Evolutionary conservation across 2,329 filamentous ascomycete species (phyloP).

Genomic region (Endothia cerciana): DNA sequence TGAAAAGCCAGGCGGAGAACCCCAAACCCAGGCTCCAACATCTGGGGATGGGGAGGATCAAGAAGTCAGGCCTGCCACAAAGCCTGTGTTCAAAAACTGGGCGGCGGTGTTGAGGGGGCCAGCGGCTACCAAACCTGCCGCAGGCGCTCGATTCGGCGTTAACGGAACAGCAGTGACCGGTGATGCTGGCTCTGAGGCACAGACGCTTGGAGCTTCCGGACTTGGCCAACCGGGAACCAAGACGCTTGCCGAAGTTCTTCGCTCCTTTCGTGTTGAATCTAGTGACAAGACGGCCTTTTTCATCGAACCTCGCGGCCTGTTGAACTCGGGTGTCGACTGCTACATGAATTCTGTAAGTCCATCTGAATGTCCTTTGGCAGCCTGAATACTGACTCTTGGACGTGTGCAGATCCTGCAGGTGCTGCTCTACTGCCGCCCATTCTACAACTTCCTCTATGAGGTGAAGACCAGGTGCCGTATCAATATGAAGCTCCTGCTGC

Average conservation of each 20-base stretch:
- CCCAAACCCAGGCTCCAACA: constrained; percentile 9
- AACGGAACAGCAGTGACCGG: constrained; percentile 35
- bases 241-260: constrained; percentile 77
- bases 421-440: constrained; percentile 89
- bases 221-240: constrained; percentile 52
- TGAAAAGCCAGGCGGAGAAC: constrained; percentile 32
- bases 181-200: constrained; percentile 30
- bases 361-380: neutral
- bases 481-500: constrained; percentile 84
- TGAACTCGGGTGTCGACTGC: constrained; percentile 98
- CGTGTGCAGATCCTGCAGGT: constrained; percentile 81
- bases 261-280: constrained; percentile 69
- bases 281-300: constrained; percentile 71
- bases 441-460: constrained; percentile 91
- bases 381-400: constrained; percentile 24
- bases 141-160: constrained; percentile 30
- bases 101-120: constrained; percentile 23
- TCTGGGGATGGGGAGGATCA: constrained; percentile 22
- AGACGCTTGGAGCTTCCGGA: constrained; percentile 35
- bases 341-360: constrained; percentile 99
- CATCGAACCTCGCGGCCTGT: constrained; percentile 87
- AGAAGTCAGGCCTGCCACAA: constrained; percentile 33
- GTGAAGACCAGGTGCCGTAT: constrained; percentile 81
- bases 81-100: constrained; percentile 33
- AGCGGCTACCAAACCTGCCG: constrained; percentile 31